Evolutionary conservation across 164 flowering plant species (phyloP), one percentile per base, ranked within the genome.

Genomic region (Taxillus chinensis): DNA sequence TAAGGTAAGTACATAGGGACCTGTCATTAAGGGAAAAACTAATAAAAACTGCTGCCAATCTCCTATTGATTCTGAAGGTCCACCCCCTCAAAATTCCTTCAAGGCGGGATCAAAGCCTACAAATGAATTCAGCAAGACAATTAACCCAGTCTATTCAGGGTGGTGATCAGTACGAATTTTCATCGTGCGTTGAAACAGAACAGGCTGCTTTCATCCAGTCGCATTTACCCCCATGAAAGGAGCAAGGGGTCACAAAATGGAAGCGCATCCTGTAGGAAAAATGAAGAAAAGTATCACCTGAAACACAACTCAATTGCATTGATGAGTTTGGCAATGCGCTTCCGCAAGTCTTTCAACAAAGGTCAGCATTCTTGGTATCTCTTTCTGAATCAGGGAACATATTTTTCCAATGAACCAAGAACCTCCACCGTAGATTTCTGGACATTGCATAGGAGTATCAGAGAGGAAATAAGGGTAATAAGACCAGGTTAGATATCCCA

Each of bases 191-290:
- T 6, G 46, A 43, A 9, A 43, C 46, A 43, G 46, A 27, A 27
- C 27, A 62, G 11, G 61, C 49, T 27, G 55, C 60, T 63, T 71
- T 58, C 56, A 50, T 63, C 58, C 51, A 51, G 5, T 61, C 10
- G 46, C 10, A 43, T 66, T 65, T 70, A 58, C 71, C 62, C 72
- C 64, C 77, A 60, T 55, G 48, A 62, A 61, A 14, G 43, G 64
- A 67, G 67, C 67, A n/a, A 58, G 52, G 57, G 50, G n/a, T 45
- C 43, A 63, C 64, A 63, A 60, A 68, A 61, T 66, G 56, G 61
- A 57, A 64, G 50, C 39, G 57, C 59, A 70, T 53, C 64, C 62
- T 9, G 46, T 43, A 5, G 27, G 27, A 27, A 27, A 64, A 41
- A 45, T 42, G 54, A 55, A 59, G 41, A 53, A 64, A 66, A 57